Evolutionary conservation across 495 filamentous ascomycete species (phyloP).

Genomic region (Neurospora pannonica): DNA sequence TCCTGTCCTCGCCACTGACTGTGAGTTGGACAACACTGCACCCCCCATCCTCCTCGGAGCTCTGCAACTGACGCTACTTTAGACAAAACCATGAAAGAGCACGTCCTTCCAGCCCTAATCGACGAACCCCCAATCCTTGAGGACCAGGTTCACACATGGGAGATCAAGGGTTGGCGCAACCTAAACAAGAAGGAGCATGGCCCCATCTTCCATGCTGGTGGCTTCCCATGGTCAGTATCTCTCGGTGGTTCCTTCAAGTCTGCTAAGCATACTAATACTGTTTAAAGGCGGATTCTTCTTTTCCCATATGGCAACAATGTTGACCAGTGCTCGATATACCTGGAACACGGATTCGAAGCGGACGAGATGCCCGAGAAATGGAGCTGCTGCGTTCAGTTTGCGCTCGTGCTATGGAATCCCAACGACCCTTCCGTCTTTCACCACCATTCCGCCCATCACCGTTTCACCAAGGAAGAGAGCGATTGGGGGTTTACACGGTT

Average conservation of each 20-base stretch:
- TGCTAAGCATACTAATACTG: constrained; percentile 13
- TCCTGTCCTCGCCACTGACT: constrained; percentile 52
- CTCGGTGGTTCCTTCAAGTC: not conserved
- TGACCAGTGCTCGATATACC: constrained; percentile 87
- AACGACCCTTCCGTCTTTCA: constrained; percentile 73
- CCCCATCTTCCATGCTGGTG: constrained; percentile 77
- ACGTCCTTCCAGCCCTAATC: constrained; percentile 50
- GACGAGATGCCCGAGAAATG: constrained; percentile 69
- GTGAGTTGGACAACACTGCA: constrained; percentile 37
- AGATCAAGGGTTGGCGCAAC: constrained; percentile 69
- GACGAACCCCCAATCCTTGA: constrained; percentile 66
- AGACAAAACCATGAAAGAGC: constrained; percentile 80
- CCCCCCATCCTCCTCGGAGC: not conserved
- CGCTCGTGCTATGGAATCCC: constrained; percentile 84
- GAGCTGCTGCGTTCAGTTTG: constrained; percentile 96
- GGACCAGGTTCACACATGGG: constrained; percentile 73
- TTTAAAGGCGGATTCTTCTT: constrained; percentile 74
- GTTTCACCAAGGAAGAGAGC: constrained; percentile 91
- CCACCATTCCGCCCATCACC: constrained; percentile 65
- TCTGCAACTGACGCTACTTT: constrained; percentile 17
- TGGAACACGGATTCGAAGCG: constrained; percentile 76
- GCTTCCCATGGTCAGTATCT: constrained; percentile 67
- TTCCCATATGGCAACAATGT: constrained; percentile 92
- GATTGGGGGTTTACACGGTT: constrained; percentile 98
- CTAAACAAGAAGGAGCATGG: constrained; percentile 73